Evolutionary conservation across 768 basidiomycete species (phyloP), one percentile per base, ranked within the genome.

Genomic region (Coprinopsis marcescibilis): DNA sequence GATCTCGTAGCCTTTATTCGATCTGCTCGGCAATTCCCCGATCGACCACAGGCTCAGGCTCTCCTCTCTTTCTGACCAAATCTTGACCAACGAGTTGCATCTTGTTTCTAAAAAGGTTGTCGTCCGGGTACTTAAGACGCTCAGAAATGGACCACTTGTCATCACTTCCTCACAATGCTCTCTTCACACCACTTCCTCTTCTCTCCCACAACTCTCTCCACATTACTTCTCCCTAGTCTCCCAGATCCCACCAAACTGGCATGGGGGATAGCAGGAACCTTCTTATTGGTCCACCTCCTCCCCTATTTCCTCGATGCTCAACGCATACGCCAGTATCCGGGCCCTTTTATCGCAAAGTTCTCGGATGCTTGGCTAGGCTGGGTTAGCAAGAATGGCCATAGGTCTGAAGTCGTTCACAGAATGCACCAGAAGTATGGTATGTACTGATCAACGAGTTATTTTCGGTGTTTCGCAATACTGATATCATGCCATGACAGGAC

Each of bases 341-440:
- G 85, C 0, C 88, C 88, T 0, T 70, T 76, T 46, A 57, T 83
- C 6, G 89, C 89, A 29, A 79, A 73, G 56, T 79, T 89, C 57
- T 77, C 83, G 8, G 81, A 86, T 58, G 50, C 75, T 2, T 92
- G 89, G 88, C 66, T 93, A 14, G 85, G 80, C 30, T 75, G 70
- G 55, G 69, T 80, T 26, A 66, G 73, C 26, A 79, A 79, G 36
- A 64, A 71, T n/a, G 89, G 89, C 1, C 83, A 86, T 52, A 78
- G 89, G 36, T 87, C 81, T 7, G 82, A 89, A 55, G 62, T 72
- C 11, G 80, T 94, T 3, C 88, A 94, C 56, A 59, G 76, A 43
- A 63, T 85, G 56, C 90, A 94, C 59, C 58, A 72, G 60, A 81
- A 78, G 68, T 77, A 89, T 49, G 90, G 90, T 83, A 57, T 43